Evolutionary conservation across 139 green algal genomes (phyloP).

Genomic region (Zygnema cylindricum): DNA sequence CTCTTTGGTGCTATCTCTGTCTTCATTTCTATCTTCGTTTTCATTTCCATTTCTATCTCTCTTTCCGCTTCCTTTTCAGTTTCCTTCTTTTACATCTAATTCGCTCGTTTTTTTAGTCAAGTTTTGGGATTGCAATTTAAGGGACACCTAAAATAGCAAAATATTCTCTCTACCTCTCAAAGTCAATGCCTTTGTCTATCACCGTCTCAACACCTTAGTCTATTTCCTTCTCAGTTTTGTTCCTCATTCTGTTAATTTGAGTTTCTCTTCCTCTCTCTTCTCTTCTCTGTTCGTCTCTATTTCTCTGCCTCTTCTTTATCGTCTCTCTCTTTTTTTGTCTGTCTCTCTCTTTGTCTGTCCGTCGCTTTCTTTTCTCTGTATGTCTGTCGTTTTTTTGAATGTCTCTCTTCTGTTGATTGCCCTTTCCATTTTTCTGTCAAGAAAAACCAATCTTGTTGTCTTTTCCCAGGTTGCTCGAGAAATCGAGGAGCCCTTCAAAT

Average conservation of each 20-base stretch:
- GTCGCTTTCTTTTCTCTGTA: background rate
- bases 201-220: too few relatives aligned
- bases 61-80: background rate
- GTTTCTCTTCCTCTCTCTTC: background rate
- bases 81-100: background rate
- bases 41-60: background rate
- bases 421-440: background rate
- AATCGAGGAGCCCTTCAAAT: slow-evolving; percentile 56
- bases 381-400: background rate
- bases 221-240: too few relatives aligned
- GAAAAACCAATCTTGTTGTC: too few relatives aligned
- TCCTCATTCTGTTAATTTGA: background rate
- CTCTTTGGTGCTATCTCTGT: background rate
- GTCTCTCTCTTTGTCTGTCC: background rate
- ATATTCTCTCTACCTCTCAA: too few relatives aligned
- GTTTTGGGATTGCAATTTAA: too few relatives aligned
- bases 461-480: slow-evolving; percentile 43
- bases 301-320: background rate
- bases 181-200: too few relatives aligned
- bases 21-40: background rate
- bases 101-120: background rate
- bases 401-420: background rate
- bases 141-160: too few relatives aligned
- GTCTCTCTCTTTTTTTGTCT: slow-evolving; percentile 4
- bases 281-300: background rate